phyloP scores from a whole-genome alignment of 1,139 yeast species.

The Pichia kudriavzevii region DNA sequence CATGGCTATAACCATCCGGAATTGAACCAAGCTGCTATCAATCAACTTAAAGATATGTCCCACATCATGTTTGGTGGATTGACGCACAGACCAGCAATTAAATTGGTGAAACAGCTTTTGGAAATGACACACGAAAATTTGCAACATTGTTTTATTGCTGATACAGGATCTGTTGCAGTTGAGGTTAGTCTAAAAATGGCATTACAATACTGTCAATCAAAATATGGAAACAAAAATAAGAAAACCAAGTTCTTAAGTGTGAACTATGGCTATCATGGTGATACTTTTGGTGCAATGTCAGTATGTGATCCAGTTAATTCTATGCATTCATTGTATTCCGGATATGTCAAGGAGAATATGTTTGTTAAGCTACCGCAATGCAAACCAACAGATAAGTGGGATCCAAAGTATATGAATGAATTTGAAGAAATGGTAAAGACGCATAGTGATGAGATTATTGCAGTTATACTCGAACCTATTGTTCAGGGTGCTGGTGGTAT shows the following conservation, averaged over 20 bases:
- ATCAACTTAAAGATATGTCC: slow-evolving; percentile 25
- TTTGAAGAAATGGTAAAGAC: slow-evolving; percentile 7
- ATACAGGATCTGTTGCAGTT: slow-evolving; percentile 47
- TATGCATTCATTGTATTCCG: slow-evolving; percentile 27
- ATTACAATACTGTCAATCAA: slow-evolving; percentile 46
- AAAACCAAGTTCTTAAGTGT: slow-evolving; percentile 45
- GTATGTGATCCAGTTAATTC: slow-evolving; percentile 32
- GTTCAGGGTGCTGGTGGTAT: slow-evolving; percentile 26
- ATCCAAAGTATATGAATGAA: slow-evolving; percentile 7
- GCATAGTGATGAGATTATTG: slow-evolving; percentile 18
- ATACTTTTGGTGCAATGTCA: slow-evolving; percentile 47
- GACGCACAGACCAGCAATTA: slow-evolving; percentile 29
- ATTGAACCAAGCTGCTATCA: slow-evolving; percentile 25
- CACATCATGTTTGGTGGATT: slow-evolving; percentile 32
- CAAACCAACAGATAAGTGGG: slow-evolving; percentile 14
- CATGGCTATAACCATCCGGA: slow-evolving; percentile 29
- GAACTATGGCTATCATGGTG: slow-evolving; percentile 50
- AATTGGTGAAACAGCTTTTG: slow-evolving; percentile 20
- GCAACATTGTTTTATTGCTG: slow-evolving; percentile 28
- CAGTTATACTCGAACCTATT: slow-evolving; percentile 23
- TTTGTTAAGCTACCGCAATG: slow-evolving; percentile 26
- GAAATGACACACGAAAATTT: slow-evolving; percentile 22
- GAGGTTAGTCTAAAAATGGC: slow-evolving; percentile 45
- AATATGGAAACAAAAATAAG: slow-evolving; percentile 29
- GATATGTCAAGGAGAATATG: slow-evolving; percentile 25